Evolutionary conservation across 208 protist genomes (phyloP).

Genomic region (Acanthamoeba castellanii): DNA sequence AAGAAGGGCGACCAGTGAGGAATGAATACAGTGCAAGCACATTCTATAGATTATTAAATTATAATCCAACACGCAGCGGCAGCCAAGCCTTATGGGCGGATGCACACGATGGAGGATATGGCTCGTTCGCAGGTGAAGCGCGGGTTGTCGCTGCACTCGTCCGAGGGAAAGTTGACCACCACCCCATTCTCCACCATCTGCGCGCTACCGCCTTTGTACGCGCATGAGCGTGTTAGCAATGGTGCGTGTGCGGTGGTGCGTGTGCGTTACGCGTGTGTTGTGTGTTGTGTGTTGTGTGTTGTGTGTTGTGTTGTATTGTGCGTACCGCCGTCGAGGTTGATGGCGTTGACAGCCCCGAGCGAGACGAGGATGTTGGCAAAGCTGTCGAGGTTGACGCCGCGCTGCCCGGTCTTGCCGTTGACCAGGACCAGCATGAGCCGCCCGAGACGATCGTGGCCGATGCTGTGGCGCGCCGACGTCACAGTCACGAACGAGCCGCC

Average conservation of each 20-base stretch:
- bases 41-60: too few species aligned
- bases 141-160: conserved; percentile 56
- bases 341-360: conserved; percentile 77
- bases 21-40: too few species aligned
- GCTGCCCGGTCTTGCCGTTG: conserved; percentile 65
- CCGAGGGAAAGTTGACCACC: conserved; percentile 66
- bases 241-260: too few species aligned
- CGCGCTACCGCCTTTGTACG: conserved; percentile 33
- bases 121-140: conserved; percentile 4
- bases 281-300: too few species aligned
- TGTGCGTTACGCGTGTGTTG: too few species aligned
- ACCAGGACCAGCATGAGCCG: conserved; percentile 71
- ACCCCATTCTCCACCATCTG: conserved; percentile 8
- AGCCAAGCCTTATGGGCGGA: conserved; percentile 8
- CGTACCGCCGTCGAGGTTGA: conserved; percentile 82
- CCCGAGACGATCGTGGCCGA: conserved; percentile 73
- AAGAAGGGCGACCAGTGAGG: not conserved
- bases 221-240: too few species aligned
- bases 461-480: conserved; percentile 30
- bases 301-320: too few species aligned
- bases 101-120: not conserved
- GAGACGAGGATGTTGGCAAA: conserved; percentile 73
- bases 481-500: conserved; percentile 62
- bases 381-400: conserved; percentile 64
- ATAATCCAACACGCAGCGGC: too few species aligned